Conservation (phyloP, 192 early-diverging fungal species). For the Coemansia sp. region DNA sequence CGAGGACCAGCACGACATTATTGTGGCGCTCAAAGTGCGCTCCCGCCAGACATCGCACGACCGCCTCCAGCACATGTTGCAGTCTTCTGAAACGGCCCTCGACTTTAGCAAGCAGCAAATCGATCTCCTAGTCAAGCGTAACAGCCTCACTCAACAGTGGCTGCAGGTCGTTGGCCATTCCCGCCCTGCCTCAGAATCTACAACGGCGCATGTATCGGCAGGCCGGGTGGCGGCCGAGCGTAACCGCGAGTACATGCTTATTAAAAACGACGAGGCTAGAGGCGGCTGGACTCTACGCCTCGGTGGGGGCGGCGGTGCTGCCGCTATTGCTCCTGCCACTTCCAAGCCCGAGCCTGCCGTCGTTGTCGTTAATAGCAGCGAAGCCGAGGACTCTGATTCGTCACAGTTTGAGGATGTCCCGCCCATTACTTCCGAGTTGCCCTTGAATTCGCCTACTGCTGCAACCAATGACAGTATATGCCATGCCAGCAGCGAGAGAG, state of each 20-base stretch:
- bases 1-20: conserved; percentile 90
- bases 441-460: neutral
- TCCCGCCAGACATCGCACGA: conserved; percentile 76
- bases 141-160: conserved; percentile 79
- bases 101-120: conserved; percentile 95
- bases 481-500: neutral
- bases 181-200: conserved; percentile 13
- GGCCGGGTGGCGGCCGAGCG: conserved; percentile 79
- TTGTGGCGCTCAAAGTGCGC: conserved; percentile 80
- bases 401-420: conserved; percentile 60
- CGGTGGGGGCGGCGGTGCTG: conserved; percentile 2
- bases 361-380: conserved; percentile 17
- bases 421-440: neutral
- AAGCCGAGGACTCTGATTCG: conserved; percentile 48
- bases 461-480: neutral
- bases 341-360: neutral
- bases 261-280: conserved; percentile 73
- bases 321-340: neutral
- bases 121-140: conserved; percentile 74
- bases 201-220: conserved; percentile 27
- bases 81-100: conserved; percentile 64
- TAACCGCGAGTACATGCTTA: conserved; percentile 75
- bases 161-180: conserved; percentile 53
- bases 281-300: conserved; percentile 67
- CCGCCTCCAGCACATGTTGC: conserved; percentile 70